Base-by-base conservation (phyloP, 2,329 filamentous ascomycete species). In the Pseudomassariella vexata region DNA sequence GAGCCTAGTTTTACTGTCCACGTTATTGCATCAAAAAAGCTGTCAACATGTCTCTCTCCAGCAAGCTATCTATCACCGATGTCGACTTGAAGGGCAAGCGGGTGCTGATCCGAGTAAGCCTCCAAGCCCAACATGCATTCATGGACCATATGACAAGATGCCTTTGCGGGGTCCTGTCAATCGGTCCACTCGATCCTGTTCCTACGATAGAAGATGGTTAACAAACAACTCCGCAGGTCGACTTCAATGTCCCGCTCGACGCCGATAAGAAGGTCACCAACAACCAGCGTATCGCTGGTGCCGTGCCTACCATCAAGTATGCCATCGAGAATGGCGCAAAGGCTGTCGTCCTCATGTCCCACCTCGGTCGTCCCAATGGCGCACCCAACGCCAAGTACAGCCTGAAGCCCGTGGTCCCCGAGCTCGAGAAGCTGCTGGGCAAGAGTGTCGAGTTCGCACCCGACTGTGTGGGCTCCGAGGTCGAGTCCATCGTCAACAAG, bases 231-330 rank as follows among this genome's bases (percentile, higher is more conserved):
- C 28, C 24, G 31, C 54, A 95, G 89, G 90, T 98, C 63, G 92
- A 98, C 78, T 98, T 98, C 82, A 98, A 98, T 68, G 94, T 98
- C 36, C 92, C 92, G 45, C 87, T 98, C 56, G 88, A 98, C 60
- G 77, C 72, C 49, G 73, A 92, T 60, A 94, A 88, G 71, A 89
- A 94, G 36, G 79, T 98, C 63, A 96, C 92, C 63, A 98, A 98
- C 79, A 87, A 82, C 68, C 92, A 98, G 73, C 89, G 92, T 64
- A 98, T 98, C 56, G 89, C 87, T 55, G 94, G 92, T 57, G 92
- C 92, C 54, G 69, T 95, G 45, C 88, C 88, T 53, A 94, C 89
- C 53, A 95, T 95, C 74, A 94, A 94, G 71, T 82, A 95, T 64
- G 88, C 88, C 56, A 70, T 92, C 54, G 85, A 94, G 48, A 68